phyloP scores from a whole-genome alignment of 2,329 filamentous ascomycete genomes.

The Diaporthe sp. region DNA sequence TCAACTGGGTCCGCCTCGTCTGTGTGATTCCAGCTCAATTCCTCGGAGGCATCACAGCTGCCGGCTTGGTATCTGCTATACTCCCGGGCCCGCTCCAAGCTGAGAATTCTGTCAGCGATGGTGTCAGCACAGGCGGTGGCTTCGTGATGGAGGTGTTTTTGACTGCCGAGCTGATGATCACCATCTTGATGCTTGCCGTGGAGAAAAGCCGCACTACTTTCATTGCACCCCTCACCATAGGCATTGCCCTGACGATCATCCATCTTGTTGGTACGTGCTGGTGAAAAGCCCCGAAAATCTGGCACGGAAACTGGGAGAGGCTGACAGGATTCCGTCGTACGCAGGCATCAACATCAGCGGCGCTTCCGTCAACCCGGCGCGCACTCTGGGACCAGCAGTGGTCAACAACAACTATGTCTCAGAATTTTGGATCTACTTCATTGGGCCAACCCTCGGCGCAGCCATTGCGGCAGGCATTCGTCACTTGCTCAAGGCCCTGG shows the following conservation, averaged over 20 bases:
- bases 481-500: constrained; percentile 51
- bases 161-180: constrained; percentile 62
- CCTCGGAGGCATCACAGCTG: constrained; percentile 54
- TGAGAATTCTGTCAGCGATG: constrained; percentile 56
- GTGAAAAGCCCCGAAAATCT: fast-evolving
- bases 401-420: constrained; percentile 51
- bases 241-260: background rate
- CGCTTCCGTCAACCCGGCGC: constrained; percentile 60
- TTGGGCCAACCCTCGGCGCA: constrained; percentile 62
- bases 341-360: constrained; percentile 48
- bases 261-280: constrained; percentile 23
- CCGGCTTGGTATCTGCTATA: constrained; percentile 56
- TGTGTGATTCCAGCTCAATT: constrained; percentile 38
- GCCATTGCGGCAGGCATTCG: constrained; percentile 56
- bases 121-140: constrained; percentile 57
- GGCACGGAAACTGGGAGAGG: background rate
- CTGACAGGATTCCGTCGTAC: background rate
- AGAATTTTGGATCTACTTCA: constrained; percentile 65
- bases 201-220: constrained; percentile 73
- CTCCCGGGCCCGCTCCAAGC: constrained; percentile 53
- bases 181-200: constrained; percentile 68
- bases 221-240: constrained; percentile 28
- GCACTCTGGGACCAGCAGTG: constrained; percentile 60
- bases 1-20: constrained; percentile 56
- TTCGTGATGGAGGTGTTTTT: constrained; percentile 67